phyloP scores from a whole-genome alignment of 1,284 basidiomycete species.

The Microbotryum intermedium region DNA sequence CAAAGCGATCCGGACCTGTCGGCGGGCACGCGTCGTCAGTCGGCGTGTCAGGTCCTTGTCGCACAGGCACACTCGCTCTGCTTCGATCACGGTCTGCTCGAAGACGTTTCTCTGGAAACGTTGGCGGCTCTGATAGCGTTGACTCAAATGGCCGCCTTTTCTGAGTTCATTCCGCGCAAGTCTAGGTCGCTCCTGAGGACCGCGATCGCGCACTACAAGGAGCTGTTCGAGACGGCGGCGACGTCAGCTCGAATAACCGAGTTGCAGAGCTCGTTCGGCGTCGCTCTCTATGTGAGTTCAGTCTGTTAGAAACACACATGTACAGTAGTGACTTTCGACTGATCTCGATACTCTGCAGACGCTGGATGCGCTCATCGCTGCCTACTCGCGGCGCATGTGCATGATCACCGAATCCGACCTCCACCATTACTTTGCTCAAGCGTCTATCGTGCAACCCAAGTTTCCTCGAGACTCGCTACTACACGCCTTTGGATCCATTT shows the following conservation, averaged over 20 bases:
- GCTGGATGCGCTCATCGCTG: constrained; percentile 9
- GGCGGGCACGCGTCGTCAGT: no score
- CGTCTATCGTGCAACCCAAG: constrained; percentile 7
- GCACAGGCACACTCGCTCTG: no score
- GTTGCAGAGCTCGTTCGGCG: constrained; percentile 5
- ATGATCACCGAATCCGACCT: constrained; percentile 9
- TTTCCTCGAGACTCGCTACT: background rate
- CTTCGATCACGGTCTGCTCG: no score
- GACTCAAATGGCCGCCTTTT: no score
- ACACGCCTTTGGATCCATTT: background rate
- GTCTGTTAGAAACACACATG: no score
- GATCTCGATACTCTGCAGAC: background rate
- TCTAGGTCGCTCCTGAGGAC: background rate
- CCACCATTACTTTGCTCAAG: constrained; percentile 6
- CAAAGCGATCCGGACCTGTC: no score
- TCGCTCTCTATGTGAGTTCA: constrained; percentile 7
- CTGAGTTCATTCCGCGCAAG: background rate
- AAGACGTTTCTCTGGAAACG: no score
- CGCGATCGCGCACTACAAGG: constrained; percentile 12
- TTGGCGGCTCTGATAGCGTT: no score
- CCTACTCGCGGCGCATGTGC: constrained; percentile 1
- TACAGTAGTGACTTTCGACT: no score
- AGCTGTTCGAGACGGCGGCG: constrained; percentile 8
- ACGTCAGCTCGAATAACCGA: background rate
- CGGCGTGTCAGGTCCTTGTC: no score